Conservation (phyloP, 139 green algal species). For the Coelastrella sp. region DNA sequence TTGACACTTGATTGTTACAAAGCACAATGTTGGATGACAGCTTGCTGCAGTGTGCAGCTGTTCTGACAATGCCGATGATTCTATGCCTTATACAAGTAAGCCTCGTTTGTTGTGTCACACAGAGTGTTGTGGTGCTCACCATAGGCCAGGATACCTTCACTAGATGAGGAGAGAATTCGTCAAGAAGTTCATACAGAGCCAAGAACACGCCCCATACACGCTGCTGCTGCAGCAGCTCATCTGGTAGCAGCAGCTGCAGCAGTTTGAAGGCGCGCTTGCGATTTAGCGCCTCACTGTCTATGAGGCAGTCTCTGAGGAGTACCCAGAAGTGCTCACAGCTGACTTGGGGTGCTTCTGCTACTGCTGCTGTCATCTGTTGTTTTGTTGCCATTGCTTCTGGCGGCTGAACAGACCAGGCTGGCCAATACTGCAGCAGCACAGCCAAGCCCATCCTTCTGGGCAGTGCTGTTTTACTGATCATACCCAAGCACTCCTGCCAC, state of each 20-base stretch:
- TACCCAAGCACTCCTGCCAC: constrained; percentile 30
- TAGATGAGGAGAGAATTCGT: constrained; percentile 43
- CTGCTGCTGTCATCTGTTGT: neutral
- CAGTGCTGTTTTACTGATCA: neutral
- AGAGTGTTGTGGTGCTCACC: constrained; percentile 7
- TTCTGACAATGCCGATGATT: neutral
- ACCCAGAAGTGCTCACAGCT: constrained; percentile 19
- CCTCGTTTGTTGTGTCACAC: neutral
- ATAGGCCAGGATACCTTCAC: constrained; percentile 35
- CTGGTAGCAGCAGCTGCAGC: constrained; percentile 48
- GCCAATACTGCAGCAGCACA: constrained; percentile 33
- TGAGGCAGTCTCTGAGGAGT: constrained; percentile 36
- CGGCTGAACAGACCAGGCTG: constrained; percentile 15
- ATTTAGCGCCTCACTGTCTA: constrained; percentile 36
- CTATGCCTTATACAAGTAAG: neutral
- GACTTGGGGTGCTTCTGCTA: neutral
- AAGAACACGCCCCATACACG: constrained; percentile 44
- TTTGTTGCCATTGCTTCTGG: neutral
- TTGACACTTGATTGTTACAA: neutral
- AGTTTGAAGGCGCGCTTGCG: constrained; percentile 42
- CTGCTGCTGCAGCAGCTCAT: neutral
- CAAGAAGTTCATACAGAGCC: constrained; percentile 34
- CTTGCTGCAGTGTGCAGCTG: neutral
- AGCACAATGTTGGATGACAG: neutral
- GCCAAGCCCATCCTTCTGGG: constrained; percentile 41